Base-by-base conservation (phyloP, 768 basidiomycete species). In the Tephrocybe sp. region DNA sequence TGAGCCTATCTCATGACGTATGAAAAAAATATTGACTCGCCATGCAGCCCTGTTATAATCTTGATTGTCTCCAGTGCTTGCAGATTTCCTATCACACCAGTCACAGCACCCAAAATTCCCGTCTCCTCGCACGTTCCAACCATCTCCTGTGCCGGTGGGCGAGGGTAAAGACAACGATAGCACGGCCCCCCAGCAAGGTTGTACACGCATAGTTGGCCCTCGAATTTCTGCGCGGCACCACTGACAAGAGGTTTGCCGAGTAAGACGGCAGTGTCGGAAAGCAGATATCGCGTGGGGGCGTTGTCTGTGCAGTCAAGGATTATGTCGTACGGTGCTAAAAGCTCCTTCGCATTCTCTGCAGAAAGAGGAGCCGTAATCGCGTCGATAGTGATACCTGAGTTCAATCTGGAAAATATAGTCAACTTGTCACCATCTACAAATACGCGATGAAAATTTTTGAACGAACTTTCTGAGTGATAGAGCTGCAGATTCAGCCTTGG, bases 161-260 rank as follows among this genome's bases (percentile, higher is more conserved):
- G 79, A 0, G 95, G 94, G 65, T 94, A 98, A 36, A 98, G 67
- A 64, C 97, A 98, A 13, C 97, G 79, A 66, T 95, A 97, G 67
- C 97, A 99, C 0, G 94, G 94, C 1, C 92, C 86, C 23, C 78
- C 68, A 16, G 70, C 81, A 3, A 84, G 67, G 61, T 91, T 90
- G 64, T 90, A 93, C 12, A 79, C 72, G 59, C 81, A 86, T 4
- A 93, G 74, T 62, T 92, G 91, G 0, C 91, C 91, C 52, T 91
- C 89, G 57, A 78, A 86, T 58, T 80, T 80, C 61, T 91, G 91
- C 0, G 97, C 97, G 1, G 94, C 97, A 7, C 95, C 55, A 12
- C 44, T 46, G 39, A 52, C 45, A 16, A 52, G 50, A 2, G 50
- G 50, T 13, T 94, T 89, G n/a, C 71, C 68, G 1, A 94, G 77